Base-by-base conservation (phyloP, 352 stramenopile genomes). In the Phytophthora pinifolia region DNA sequence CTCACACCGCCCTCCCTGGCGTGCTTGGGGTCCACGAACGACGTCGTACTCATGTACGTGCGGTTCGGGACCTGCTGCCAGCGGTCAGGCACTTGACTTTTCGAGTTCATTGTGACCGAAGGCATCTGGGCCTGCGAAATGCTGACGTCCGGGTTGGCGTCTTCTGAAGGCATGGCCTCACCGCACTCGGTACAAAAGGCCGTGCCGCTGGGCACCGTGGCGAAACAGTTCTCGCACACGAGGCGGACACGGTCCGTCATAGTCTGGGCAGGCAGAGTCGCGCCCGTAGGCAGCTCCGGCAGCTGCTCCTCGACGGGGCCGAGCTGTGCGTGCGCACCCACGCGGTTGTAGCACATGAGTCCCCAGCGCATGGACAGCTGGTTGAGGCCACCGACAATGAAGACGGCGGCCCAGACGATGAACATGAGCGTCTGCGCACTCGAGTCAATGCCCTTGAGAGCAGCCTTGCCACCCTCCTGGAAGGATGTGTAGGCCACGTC, bases 171-270 rank as follows among this genome's bases (percentile, higher is more conserved):
- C 81, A 95, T 95, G 0, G 86, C 81, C 54, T 95, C 86, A 7
- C 85, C 86, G 75, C 86, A 95, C 62, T 95, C 86, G 0, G 86
- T 95, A 65, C 86, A 95, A 67, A 95, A 95, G 5, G 86, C 86
- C 2, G 86, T 95, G 32, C 83, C 83, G 3, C 79, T 64, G 0
- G 86, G 86, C 0, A 95, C 86, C 0, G 86, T 95, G 0, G 86
- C 86, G 46, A 95, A 95, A 60, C 86, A 95, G 72, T 95, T 95
- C 57, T 95, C 86, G 47, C 86, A 95, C 46, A 95, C 86, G 2
- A 95, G 71, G 7, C 86, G 86, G 9, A 91, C 81, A n/a, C 78
- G 75, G 34, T 93, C 82, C 0, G 62, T 69, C 13, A 67, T 53
- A 2, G 63, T 43, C 46, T 90, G 81, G 2, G 86, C 81, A 3